Base-by-base conservation (phyloP, 106 monocot genomes). In the Posidonia australis region DNA sequence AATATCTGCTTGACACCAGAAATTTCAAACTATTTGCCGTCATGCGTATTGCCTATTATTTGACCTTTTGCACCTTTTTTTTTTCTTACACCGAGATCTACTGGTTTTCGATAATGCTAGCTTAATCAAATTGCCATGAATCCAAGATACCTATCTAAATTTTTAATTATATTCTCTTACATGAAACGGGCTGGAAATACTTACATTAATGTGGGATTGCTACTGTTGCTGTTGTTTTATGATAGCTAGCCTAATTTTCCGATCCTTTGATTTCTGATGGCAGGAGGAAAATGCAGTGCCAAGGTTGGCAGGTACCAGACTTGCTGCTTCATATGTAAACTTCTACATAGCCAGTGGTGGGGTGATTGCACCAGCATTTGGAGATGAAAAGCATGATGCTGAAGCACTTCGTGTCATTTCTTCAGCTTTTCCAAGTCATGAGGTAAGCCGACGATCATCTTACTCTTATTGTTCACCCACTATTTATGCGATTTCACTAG, bases 301-400 rank as follows among this genome's bases (percentile, higher is more conserved):
- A 18, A 90, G 96, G 74, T n/a, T 74, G 10, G 77, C 90, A 23
- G 87, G 84, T 21, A 87, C 81, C n/a, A 87, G 96, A 58, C 59
- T 96, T 52, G 90, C 96, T 52, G 96, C 96, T 47, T 90, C 96
- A 31, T 96, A 96, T 60, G 74, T 96, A 18, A 96, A 96, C 68
- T 96, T 96, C 63, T 96, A 96, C 74, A 90, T 90, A 66, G 90
- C 90, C 43, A 90, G 90, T 66, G 87, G 90, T 30, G 96, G 96
- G 48, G 80, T 96, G n/a, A 56, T 90, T 54, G 90, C 84, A 27
- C 96, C 96, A 12, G 74, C 82, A 58, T 90, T 96, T 78, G 96
- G 87, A 19, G 87, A 90, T 67, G 56, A 84, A 46, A 87, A 80
- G 24, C 57, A 84, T 76, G 96, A 96, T 62, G 53, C 78, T 22